These are phyloP conservation scores for Diaporthe vexans DNA, from an alignment of 2,329 filamentous ascomycete species.

Conservation along the genomic window DNA sequence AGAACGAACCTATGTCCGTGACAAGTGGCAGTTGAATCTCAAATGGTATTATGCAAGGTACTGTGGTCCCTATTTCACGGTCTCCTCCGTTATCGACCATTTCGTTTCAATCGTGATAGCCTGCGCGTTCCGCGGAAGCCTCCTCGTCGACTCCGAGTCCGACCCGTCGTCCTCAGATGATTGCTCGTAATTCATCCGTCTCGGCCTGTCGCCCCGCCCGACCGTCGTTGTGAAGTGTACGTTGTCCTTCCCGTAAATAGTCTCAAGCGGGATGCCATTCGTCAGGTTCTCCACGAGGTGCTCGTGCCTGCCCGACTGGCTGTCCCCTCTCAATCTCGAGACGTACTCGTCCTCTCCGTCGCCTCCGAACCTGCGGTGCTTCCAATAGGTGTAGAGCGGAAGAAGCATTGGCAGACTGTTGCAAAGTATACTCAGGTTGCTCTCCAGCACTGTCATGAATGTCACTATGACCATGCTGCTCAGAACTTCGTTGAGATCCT, in stretches of 20 bases:
- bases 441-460: constrained; percentile 32
- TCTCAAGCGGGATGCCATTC: constrained; percentile 38
- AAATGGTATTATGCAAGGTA: background rate
- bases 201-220: constrained; percentile 26
- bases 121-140: constrained; percentile 33
- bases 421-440: constrained; percentile 35
- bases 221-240: constrained; percentile 37
- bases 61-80: background rate
- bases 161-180: constrained; percentile 31
- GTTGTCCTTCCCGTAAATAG: constrained; percentile 37
- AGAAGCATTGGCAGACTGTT: constrained; percentile 41
- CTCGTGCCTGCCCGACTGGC: constrained; percentile 1
- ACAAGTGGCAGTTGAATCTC: background rate
- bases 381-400: constrained; percentile 38
- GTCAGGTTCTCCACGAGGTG: constrained; percentile 36
- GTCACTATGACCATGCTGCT: background rate
- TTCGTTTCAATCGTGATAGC: constrained; percentile 40
- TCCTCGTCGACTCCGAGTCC: constrained; percentile 36
- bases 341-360: constrained; percentile 39
- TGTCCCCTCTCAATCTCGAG: constrained; percentile 28
- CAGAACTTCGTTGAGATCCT: background rate
- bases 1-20: background rate
- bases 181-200: background rate
- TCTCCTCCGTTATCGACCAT: constrained; percentile 38
- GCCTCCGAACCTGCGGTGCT: constrained; percentile 29